phyloP scores from a whole-genome alignment of 169 alveolate genomes.

The Plasmodium fragile region DNA sequence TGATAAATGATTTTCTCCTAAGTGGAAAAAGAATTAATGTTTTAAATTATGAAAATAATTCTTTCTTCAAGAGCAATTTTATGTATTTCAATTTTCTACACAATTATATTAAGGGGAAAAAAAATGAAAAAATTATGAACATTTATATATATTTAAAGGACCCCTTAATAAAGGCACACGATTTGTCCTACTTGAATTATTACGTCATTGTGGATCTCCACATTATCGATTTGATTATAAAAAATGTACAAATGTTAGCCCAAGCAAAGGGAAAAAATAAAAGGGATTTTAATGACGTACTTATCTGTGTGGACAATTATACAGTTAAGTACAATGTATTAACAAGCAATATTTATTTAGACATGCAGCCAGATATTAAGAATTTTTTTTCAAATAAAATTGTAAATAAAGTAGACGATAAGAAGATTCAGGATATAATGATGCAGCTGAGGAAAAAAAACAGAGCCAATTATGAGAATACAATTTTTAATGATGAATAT shows the following conservation, averaged over 20 bases:
- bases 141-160: constrained; percentile 58
- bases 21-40: constrained; percentile 56
- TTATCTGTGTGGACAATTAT: constrained; percentile 57
- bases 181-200: constrained; percentile 30
- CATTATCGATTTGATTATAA: constrained; percentile 34
- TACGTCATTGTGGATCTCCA: constrained; percentile 39
- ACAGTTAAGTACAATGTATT: constrained; percentile 46
- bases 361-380: constrained; percentile 23
- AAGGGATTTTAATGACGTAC: neutral
- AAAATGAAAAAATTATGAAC: constrained; percentile 7
- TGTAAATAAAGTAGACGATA: neutral
- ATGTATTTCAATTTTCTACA: constrained; percentile 32
- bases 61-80: constrained; percentile 47
- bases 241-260: constrained; percentile 30
- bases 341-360: constrained; percentile 59
- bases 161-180: constrained; percentile 28
- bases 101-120: constrained; percentile 33
- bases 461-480: constrained; percentile 15
- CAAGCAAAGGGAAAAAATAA: neutral
- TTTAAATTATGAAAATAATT: constrained; percentile 42
- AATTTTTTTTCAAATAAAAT: neutral
- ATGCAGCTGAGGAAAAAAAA: constrained; percentile 4
- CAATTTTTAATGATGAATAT: constrained; percentile 31
- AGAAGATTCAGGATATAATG: constrained; percentile 19
- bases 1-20: constrained; percentile 56